Evolutionary conservation across 164 flowering plant genomes (phyloP).

Genomic region (Magnolia kwangsiensis): DNA sequence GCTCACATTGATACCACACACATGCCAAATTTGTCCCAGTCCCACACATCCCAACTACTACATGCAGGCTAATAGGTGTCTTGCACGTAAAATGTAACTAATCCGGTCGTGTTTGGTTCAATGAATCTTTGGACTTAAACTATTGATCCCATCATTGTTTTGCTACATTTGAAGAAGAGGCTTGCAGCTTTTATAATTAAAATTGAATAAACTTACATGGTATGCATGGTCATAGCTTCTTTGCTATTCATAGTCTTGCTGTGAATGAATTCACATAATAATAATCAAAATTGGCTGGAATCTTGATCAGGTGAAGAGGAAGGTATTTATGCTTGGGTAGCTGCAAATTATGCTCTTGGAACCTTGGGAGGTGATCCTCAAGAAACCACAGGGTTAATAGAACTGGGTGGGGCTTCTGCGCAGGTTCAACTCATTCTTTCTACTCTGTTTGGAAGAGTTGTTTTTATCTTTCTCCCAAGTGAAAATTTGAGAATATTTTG

Average conservation of each 20-base stretch:
- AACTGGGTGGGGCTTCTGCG: constrained; percentile 49
- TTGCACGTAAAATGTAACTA: too few species aligned
- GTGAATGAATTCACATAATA: not conserved
- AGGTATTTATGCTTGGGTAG: constrained; percentile 59
- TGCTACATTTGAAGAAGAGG: not conserved
- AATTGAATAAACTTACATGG: not conserved
- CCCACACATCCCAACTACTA: too few species aligned
- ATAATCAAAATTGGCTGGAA: not conserved
- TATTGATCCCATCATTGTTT: not conserved
- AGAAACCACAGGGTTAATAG: constrained; percentile 47
- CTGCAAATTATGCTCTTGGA: constrained; percentile 56
- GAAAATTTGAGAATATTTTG: not conserved
- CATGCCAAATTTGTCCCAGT: too few species aligned
- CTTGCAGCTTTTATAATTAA: not conserved
- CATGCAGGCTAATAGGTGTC: too few species aligned
- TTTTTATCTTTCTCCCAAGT: not conserved
- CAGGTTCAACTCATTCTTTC: constrained; percentile 39
- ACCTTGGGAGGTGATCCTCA: constrained; percentile 46
- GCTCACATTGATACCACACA: too few species aligned
- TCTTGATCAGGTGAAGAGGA: constrained; percentile 37
- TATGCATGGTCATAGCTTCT: too few species aligned
- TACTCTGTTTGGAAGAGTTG: not conserved
- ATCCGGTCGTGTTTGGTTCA: too few species aligned
- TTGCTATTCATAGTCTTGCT: not conserved
- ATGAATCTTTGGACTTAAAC: too few species aligned